Evolutionary conservation across 2,329 filamentous ascomycete species (phyloP).

Genomic region (Pyricularia sp.): DNA sequence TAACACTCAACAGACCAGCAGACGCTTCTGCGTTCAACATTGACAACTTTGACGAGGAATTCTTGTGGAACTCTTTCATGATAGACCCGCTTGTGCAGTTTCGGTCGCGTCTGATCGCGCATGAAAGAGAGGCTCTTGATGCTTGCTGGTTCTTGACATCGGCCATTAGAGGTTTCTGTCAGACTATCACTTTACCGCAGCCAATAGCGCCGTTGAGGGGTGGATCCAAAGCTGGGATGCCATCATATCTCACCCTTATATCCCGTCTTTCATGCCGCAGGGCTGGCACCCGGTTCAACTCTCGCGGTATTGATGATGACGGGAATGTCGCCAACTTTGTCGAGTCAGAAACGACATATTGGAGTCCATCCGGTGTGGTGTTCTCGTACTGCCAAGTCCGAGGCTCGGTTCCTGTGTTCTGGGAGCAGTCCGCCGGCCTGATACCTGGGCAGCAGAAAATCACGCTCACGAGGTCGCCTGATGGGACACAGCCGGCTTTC

Average conservation of each 20-base stretch:
- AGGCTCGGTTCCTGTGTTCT: constrained; percentile 90
- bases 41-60: constrained; percentile 82
- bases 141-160: constrained; percentile 78
- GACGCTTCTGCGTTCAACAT: constrained; percentile 75
- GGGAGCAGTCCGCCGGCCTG: constrained; percentile 84
- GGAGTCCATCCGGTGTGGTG: constrained; percentile 61
- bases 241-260: constrained; percentile 77
- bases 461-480: constrained; percentile 70
- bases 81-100: constrained; percentile 87
- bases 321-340: constrained; percentile 97
- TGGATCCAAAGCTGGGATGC: constrained; percentile 50
- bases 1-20: constrained; percentile 41
- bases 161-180: constrained; percentile 84
- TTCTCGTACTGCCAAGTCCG: constrained; percentile 92
- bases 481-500: constrained; percentile 88
- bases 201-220: constrained; percentile 57
- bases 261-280: constrained; percentile 81
- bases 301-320: constrained; percentile 94
- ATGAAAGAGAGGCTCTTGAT: constrained; percentile 71
- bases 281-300: constrained; percentile 91
- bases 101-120: constrained; percentile 61
- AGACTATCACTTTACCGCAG: constrained; percentile 73
- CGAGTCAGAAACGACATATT: constrained; percentile 91
- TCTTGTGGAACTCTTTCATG: constrained; percentile 98
- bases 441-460: constrained; percentile 93